Conservation (phyloP, 441 rosid genomes). For the Gossypium davidsonii region DNA sequence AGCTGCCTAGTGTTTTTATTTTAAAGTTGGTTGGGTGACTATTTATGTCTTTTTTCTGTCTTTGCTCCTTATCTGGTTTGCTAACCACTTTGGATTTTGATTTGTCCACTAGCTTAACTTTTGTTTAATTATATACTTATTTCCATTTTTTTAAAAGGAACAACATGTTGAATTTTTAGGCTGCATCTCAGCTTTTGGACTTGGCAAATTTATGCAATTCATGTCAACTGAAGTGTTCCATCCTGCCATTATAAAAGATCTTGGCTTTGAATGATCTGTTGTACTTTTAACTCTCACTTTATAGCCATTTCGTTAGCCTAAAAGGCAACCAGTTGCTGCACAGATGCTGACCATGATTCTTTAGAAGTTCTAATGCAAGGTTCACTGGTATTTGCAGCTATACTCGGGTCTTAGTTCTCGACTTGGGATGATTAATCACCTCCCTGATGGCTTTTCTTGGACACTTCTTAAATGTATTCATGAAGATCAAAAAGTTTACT, state of each 20-base stretch:
- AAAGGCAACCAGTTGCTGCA: neutral
- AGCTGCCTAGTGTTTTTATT: neutral
- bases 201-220: neutral
- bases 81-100: neutral
- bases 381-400: conserved; percentile 44
- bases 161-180: conserved; percentile 1
- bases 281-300: neutral
- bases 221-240: neutral
- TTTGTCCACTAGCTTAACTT: neutral
- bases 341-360: neutral
- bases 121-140: neutral
- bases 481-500: conserved; percentile 75
- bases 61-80: neutral
- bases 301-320: neutral
- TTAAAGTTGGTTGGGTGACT: neutral
- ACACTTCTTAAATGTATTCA: conserved; percentile 79
- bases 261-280: neutral
- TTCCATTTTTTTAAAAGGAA: neutral
- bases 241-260: neutral
- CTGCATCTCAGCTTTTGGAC: neutral
- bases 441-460: conserved; percentile 69
- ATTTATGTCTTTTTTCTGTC: neutral
- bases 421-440: conserved; percentile 52
- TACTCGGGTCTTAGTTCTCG: conserved; percentile 71
- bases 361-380: conserved; percentile 14